phyloP scores from a whole-genome alignment of 1,284 basidiomycete genomes.

The Hypsizygus ulmarius region DNA sequence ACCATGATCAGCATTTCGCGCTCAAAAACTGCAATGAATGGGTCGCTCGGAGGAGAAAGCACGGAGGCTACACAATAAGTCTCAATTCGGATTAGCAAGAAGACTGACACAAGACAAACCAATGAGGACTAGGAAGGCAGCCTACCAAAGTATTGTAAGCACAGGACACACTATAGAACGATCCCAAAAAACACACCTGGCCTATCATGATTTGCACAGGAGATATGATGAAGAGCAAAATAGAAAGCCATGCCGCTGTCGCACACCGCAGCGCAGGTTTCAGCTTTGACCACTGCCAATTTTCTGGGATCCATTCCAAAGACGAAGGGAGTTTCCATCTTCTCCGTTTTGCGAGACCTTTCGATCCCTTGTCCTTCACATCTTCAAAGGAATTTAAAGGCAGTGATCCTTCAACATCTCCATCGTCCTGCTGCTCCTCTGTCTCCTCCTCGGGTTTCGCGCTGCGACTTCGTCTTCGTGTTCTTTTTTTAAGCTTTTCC shows the following conservation, averaged over 20 bases:
- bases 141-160: slow-evolving; percentile 33
- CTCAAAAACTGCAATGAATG: slow-evolving; percentile 67
- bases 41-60: slow-evolving; percentile 66
- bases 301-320: slow-evolving; percentile 56
- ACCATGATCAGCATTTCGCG: slow-evolving; percentile 62
- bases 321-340: slow-evolving; percentile 9
- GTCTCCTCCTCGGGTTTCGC: no score
- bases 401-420: neutral
- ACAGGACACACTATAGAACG: neutral
- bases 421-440: no score
- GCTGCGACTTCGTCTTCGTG: no score
- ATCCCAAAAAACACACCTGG: slow-evolving; percentile 39
- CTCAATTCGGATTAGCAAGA: no score
- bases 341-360: neutral
- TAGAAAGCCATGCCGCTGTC: slow-evolving; percentile 60
- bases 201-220: slow-evolving; percentile 53
- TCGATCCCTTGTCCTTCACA: neutral
- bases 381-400: neutral
- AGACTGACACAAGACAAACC: no score
- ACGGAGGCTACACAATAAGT: slow-evolving; percentile 51
- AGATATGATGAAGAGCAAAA: slow-evolving; percentile 64
- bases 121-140: slow-evolving; percentile 66
- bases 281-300: slow-evolving; percentile 55
- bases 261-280: slow-evolving; percentile 69
- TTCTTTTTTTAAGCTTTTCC: no score